Base-by-base conservation (phyloP, 2,329 filamentous ascomycete species). In the Colletotrichum orbiculare region DNA sequence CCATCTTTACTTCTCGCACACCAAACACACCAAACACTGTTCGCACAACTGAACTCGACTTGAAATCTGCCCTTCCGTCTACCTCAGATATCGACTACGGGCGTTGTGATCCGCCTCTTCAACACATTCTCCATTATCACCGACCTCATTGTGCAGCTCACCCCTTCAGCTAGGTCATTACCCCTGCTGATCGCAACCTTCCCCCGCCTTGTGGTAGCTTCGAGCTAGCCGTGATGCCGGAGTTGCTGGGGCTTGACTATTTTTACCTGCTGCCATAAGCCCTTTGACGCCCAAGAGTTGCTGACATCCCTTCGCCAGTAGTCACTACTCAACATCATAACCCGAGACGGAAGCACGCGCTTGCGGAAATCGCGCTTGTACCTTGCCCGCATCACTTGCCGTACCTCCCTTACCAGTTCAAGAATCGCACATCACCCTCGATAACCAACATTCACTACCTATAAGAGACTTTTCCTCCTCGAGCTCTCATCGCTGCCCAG, bases 291-390 rank as follows among this genome's bases (percentile, higher is more conserved):
- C 57, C 41, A 41, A 41, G 47, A 54, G 52, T 49, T 46, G 59
- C 59, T 63, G 58, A 66, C 59, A 57, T 41, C 48, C 41, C 37
- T 15, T 17, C 58, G 48, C 54, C 25, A 25, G 17, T 12, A 15
- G 54, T 58, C 53, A 33, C 63, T 35, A 53, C 53, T 49, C 48
- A 43, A 56, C 38, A 25, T 25, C 25, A 25, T 62, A 66, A 53
- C 47, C 54, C 53, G 59, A 57, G 13, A 63, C 52, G 58, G 6
- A 57, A 66, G 47, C 58, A 63, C 58, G 52, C 63, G 63, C 58
- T 48, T 53, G 47, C 39, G 43, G 46, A 10, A 39, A 41, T 37
- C 58, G 47, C 43, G 37, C 59, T 38, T 43, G 41, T 46, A 50
- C 58, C 11, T 66, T 35, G 15, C 49, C 47, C 38, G 39, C 33